Evolutionary conservation across 2,329 filamentous ascomycete genomes (phyloP), one percentile per base, ranked within the genome.

Genomic region (Rhinocladiella mackenziei): DNA sequence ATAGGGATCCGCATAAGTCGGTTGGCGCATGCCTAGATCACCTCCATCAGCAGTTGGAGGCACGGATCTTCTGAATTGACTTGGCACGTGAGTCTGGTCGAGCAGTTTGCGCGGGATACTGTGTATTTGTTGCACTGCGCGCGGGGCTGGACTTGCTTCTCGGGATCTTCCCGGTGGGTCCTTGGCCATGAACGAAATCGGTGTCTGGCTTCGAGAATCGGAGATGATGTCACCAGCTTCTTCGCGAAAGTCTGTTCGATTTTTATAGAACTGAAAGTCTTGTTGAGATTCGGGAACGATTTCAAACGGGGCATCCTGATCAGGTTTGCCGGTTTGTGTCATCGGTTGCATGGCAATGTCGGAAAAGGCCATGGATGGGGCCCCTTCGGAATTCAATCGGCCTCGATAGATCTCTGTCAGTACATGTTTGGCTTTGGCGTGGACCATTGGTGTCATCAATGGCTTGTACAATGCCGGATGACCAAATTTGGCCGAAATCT

Each of bases 401-500:
- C 89, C 91, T 17, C 81, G 81, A 63, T 96, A 96, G 37, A 98
- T 76, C 31, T 85, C 80, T n/a, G 84, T 83, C 7, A 98, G 75
- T 29, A 92, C 76, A 47, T 92, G 89, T 58, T 92, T 86, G 2
- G 88, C 87, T 65, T 86, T 94, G 41, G 87, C 84, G 58, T 94
- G 84, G 3, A 97, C 91, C 89, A 97, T 96, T 2, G 91, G 91
- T 0, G 89, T 94, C 57, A 91, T 89, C 14, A 97, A 75, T 3
- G 86, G 84, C 64, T 85, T 86, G 71, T 92, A 95, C 11, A 97
- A 74, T 3, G 86, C 89, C 1, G 91, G 92, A 62, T 98, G 88
- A 2, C 89, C 89, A 61, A 96, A 98, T 18, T 81, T 48, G 78
- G 84, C 43, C 89, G 77, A 58, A 78, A 84, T 64, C 49, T 66